Conservation (phyloP, 2,329 filamentous ascomycete species). For the Botrytis pseudocinerea region DNA sequence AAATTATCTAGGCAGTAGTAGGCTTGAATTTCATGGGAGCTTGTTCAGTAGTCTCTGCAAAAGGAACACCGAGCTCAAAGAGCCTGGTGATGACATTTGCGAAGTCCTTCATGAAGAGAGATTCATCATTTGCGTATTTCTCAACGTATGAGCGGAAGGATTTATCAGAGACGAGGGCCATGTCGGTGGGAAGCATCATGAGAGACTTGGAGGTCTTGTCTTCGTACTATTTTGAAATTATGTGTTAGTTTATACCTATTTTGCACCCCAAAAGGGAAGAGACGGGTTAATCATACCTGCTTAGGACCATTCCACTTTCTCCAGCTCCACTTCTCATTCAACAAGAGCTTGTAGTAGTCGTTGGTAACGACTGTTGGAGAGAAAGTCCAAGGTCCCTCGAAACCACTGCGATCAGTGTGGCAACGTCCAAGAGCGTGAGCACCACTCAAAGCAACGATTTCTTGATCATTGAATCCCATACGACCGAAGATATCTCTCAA, state of each 20-base stretch:
- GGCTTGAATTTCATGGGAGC: constrained; percentile 65
- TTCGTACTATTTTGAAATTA: constrained; percentile 61
- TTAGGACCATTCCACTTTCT: constrained; percentile 90
- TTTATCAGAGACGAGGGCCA: constrained; percentile 86
- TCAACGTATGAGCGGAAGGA: constrained; percentile 77
- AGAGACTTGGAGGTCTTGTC: constrained; percentile 83
- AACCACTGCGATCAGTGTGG: constrained; percentile 86
- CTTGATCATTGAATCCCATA: constrained; percentile 97
- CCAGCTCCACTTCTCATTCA: constrained; percentile 90
- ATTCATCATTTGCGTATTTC: constrained; percentile 88
- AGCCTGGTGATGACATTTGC: constrained; percentile 74
- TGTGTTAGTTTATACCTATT: constrained; percentile 5
- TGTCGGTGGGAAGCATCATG: constrained; percentile 97
- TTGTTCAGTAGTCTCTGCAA: constrained; percentile 63
- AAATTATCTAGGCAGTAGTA: constrained; percentile 38
- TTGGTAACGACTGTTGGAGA: constrained; percentile 90
- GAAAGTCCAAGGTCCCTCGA: constrained; percentile 88
- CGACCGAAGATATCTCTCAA: constrained; percentile 90
- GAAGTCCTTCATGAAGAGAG: constrained; percentile 93
- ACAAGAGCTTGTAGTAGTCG: constrained; percentile 85
- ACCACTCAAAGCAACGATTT: constrained; percentile 87
- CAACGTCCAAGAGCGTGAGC: constrained; percentile 87
- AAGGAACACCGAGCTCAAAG: constrained; percentile 93
- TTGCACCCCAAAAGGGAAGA: neutral
- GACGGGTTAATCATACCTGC: constrained; percentile 50